Evolutionary conservation across 306 rosid genomes (phyloP).

Genomic region (Vigna hirtella): DNA sequence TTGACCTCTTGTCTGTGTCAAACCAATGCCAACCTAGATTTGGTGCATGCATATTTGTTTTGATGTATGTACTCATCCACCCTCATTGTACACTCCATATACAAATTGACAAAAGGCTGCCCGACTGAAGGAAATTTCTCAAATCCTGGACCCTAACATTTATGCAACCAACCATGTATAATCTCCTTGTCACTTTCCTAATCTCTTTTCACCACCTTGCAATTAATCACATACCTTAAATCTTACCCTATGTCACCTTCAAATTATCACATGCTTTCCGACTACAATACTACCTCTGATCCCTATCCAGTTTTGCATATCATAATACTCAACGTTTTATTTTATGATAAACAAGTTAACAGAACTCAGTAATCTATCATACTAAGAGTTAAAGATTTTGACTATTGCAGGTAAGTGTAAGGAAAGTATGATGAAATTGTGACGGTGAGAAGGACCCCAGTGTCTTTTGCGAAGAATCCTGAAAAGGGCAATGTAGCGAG

Average conservation of each 20-base stretch:
- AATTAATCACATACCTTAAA: not conserved
- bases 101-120: constrained; percentile 28
- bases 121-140: not conserved
- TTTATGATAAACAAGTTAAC: not conserved
- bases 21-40: constrained; percentile 49
- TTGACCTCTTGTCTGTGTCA: constrained; percentile 45
- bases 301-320: too few relatives aligned
- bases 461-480: constrained; percentile 46
- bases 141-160: constrained; percentile 36
- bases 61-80: constrained; percentile 24
- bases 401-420: not conserved
- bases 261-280: too few relatives aligned
- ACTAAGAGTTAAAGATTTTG: not conserved
- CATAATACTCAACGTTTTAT: not conserved
- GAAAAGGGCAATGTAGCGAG: constrained; percentile 44
- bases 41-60: constrained; percentile 41
- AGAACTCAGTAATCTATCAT: not conserved
- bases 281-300: not conserved
- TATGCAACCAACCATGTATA: constrained; percentile 10
- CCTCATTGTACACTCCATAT: constrained; percentile 27
- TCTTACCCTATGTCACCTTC: constrained; percentile 2
- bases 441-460: constrained; percentile 23
- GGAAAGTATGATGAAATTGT: not conserved
- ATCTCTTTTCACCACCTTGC: constrained; percentile 7
- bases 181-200: constrained; percentile 34